Conservation (phyloP, 169 alveolate genomes). For the Neospora caninum region DNA sequence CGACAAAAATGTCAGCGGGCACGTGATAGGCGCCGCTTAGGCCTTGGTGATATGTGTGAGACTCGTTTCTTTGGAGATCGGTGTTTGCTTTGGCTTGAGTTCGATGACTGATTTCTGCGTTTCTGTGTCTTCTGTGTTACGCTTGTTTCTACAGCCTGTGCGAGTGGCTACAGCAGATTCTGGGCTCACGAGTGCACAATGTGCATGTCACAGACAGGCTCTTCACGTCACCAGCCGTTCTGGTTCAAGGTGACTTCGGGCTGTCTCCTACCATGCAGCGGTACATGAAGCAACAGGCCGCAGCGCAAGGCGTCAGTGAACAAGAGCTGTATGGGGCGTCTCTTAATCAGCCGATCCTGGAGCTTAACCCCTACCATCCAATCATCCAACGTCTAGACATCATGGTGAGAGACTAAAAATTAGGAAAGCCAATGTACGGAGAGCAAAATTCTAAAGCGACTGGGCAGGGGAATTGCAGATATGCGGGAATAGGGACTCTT, state of each 20-base stretch:
- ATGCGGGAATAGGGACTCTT: too few relatives aligned
- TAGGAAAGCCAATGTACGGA: background rate
- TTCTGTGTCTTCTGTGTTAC: background rate
- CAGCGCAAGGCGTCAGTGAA: conserved; percentile 92
- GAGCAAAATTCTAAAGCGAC: too few relatives aligned
- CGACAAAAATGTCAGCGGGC: too few relatives aligned
- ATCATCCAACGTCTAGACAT: conserved; percentile 88
- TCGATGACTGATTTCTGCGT: too few relatives aligned
- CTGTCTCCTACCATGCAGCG: conserved; percentile 97
- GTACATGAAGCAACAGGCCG: conserved; percentile 95
- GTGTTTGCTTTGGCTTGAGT: too few relatives aligned
- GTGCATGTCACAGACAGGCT: conserved; percentile 91
- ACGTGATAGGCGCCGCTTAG: too few relatives aligned
- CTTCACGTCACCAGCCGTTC: conserved; percentile 91
- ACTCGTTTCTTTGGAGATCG: too few relatives aligned
- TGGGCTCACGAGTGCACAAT: conserved; percentile 58
- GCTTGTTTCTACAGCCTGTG: conserved; percentile 24
- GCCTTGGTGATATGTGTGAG: too few relatives aligned
- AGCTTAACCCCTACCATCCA: conserved; percentile 94
- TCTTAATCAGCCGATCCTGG: conserved; percentile 93
- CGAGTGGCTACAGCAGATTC: conserved; percentile 65
- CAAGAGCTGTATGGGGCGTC: conserved; percentile 84
- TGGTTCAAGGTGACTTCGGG: conserved; percentile 94
- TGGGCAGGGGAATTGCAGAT: too few relatives aligned
- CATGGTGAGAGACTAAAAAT: conserved; percentile 78